Evolutionary conservation across 495 filamentous ascomycete genomes (phyloP), one percentile per base, ranked within the genome.

Genomic region (Lophiotrema nucula): DNA sequence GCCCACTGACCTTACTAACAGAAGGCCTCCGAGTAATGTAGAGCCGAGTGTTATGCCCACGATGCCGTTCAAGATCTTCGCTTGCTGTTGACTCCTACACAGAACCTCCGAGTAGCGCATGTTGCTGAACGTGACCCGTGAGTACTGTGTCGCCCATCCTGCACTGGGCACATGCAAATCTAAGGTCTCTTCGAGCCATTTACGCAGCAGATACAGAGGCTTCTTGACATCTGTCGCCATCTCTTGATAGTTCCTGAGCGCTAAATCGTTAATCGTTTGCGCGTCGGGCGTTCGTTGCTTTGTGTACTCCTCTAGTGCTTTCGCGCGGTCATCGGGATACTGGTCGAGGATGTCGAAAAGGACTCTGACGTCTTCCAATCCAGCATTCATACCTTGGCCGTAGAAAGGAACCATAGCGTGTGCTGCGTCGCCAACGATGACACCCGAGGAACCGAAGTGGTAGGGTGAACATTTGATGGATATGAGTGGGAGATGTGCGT

Each of bases 81-180:
- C 85, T 72, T 99, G 93, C 43, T 77, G 71, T 43, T 82, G 77
- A 44, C 84, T 86, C 54, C 79, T 81, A 26, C 72, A 76, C 23
- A 88, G 76, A 2, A 97, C 88, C 58, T 95, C 88, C 1, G 85
- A 88, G 68, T 99, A 99, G 25, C 88, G 76, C 74, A 93, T 85
- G 63, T 95, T 96, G 25, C 88, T 87, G 70, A 97, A 98, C 59
- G 89, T 95, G 21, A 98, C 85, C 15, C 92, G 77, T n/a, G 84
- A 82, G 66, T 98, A 98, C 75, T 97, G 89, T 0, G 93, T 98
- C 70, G 83, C 81, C 83, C 90, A 95, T 2, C 92, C 93, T 18
- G 89, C 65, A 41, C 75, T 72, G 1, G 93, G 93, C 4, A 95
- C 47, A 51, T 86, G 86, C n/a, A 82, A 77, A 38, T 83, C 84